A percentile compares a stretch with the other conserved stretches of the same genome.
Evolutionary conservation across 306 rosid species (phyloP).

Genomic region (Cucurbita argyrosperma): DNA sequence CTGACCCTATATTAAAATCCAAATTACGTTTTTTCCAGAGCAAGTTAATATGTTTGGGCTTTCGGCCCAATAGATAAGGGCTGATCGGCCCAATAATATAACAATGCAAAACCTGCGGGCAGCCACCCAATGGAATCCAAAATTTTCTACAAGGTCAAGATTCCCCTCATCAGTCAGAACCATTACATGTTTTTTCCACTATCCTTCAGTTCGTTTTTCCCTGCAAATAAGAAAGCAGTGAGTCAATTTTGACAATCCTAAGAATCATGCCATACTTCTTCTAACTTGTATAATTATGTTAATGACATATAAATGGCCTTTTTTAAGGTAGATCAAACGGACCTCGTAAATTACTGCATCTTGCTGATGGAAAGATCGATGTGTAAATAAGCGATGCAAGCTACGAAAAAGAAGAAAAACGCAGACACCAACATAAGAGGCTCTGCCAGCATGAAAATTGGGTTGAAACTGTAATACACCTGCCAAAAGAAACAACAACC

Average conservation of each 20-base stretch:
- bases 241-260: background rate
- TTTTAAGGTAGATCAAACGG: background rate
- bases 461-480: constrained; percentile 83
- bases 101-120: background rate
- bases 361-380: constrained; percentile 72
- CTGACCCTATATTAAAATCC: background rate
- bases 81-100: background rate
- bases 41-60: background rate
- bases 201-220: background rate
- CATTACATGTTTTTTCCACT: background rate
- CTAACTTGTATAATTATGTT: no score
- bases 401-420: constrained; percentile 63
- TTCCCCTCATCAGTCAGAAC: background rate
- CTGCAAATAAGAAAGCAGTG: background rate
- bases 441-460: constrained; percentile 89
- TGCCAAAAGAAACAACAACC: constrained; percentile 13
- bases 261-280: background rate
- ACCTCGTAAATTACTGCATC: constrained; percentile 16
- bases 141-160: background rate
- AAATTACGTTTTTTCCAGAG: background rate
- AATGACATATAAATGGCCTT: background rate
- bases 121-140: background rate
- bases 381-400: constrained; percentile 67
- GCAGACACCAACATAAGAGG: constrained; percentile 71
- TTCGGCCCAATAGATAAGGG: background rate